A percentile compares a stretch with the other conserved stretches of the same genome.
phyloP scores from a whole-genome alignment of 1,284 basidiomycete species.

The Cryptococcus floricola region DNA sequence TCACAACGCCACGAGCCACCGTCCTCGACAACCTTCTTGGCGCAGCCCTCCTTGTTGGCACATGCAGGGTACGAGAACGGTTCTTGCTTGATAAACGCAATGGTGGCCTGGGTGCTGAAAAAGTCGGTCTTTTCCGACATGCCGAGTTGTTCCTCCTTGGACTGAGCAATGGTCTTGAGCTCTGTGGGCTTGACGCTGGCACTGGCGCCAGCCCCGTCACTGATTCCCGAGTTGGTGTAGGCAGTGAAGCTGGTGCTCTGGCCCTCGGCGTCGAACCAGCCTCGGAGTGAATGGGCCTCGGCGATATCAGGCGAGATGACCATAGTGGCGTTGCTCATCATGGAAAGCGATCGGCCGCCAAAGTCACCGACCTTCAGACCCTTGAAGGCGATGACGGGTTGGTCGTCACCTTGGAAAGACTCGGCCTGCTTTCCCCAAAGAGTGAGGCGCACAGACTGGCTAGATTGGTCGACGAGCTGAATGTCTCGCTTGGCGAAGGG shows the following conservation, averaged over 20 bases:
- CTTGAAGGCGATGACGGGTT: conserved; percentile 85
- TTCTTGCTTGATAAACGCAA: conserved; percentile 85
- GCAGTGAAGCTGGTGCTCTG: conserved; percentile 63
- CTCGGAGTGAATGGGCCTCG: conserved; percentile 78
- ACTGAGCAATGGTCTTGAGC: conserved; percentile 71
- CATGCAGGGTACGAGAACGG: conserved; percentile 90
- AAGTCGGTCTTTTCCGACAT: conserved; percentile 74
- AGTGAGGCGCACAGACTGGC: conserved; percentile 77
- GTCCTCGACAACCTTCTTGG: conserved; percentile 81
- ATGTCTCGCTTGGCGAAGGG: conserved; percentile 80
- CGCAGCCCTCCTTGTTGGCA: conserved; percentile 67
- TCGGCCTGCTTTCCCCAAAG: conserved; percentile 97
- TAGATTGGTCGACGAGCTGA: conserved; percentile 79
- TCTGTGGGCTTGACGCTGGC: conserved; percentile 58
- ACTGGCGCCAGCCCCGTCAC: conserved; percentile 24
- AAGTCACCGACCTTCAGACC: conserved; percentile 93
- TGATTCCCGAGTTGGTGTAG: conserved; percentile 55
- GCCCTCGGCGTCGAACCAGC: conserved; percentile 79
- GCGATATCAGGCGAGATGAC: conserved; percentile 80
- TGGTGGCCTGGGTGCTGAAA: conserved; percentile 77
- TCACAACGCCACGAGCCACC: conserved; percentile 82
- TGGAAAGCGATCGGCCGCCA: conserved; percentile 79
- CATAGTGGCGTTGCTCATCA: conserved; percentile 67
- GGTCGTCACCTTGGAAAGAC: conserved; percentile 58
- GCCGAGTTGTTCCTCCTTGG: conserved; percentile 75